Percentiles rank a stretch among this genome's conserved stretches.
These are phyloP conservation scores for Pterocarpus macrocarpus DNA, from an alignment of 306 rosid species.

Conservation along the genomic window DNA sequence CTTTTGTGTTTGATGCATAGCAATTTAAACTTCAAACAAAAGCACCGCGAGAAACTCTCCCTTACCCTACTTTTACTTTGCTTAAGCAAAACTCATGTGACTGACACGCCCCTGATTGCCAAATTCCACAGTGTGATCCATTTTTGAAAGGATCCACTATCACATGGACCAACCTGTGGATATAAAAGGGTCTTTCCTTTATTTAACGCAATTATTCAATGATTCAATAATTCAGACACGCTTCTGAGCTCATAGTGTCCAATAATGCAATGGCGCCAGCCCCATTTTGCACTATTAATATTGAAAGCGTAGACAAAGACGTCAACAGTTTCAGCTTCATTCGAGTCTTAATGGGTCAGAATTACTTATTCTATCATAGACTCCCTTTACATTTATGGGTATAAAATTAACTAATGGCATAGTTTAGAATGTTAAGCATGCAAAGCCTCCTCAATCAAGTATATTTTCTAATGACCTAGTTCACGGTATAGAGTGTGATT, in stretches of 20 bases:
- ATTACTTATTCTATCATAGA: slow-evolving; percentile 28
- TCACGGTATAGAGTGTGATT: slow-evolving; percentile 6
- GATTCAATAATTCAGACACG: slow-evolving; percentile 50
- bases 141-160: slow-evolving; percentile 50
- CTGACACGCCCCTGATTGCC: slow-evolving; percentile 55
- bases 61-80: slow-evolving; percentile 36
- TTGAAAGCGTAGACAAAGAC: slow-evolving; percentile 45
- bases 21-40: not conserved
- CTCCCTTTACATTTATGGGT: not conserved
- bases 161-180: slow-evolving; percentile 80
- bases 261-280: slow-evolving; percentile 50
- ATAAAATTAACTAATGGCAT: slow-evolving; percentile 26
- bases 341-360: slow-evolving; percentile 28
- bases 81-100: slow-evolving; percentile 59
- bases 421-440: slow-evolving; percentile 45
- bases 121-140: slow-evolving; percentile 44
- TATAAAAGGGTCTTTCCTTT: slow-evolving; percentile 24
- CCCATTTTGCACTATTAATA: slow-evolving; percentile 44
- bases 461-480: slow-evolving; percentile 15
- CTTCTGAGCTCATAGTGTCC: slow-evolving; percentile 41
- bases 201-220: slow-evolving; percentile 51
- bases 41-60: slow-evolving; percentile 12
- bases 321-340: slow-evolving; percentile 44
- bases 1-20: slow-evolving; percentile 12
- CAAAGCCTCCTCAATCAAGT: slow-evolving; percentile 35